Evolutionary conservation across 345 rosid species (phyloP).

Genomic region (Noccaea caerulescens): DNA sequence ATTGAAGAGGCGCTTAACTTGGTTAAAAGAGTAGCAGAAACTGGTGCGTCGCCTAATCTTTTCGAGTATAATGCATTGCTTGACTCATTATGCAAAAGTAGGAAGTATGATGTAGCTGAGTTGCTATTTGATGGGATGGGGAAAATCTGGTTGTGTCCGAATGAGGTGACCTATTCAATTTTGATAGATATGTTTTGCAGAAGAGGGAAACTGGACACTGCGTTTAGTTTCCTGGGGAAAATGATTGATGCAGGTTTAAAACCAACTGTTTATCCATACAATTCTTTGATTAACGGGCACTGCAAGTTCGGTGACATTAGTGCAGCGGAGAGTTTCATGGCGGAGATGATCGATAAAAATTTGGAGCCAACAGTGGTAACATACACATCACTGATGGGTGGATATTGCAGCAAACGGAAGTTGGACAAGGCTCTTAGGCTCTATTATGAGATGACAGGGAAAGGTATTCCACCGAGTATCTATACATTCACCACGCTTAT

Average conservation of each 20-base stretch:
- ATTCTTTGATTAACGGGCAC: slow-evolving; percentile 76
- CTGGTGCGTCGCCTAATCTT: slow-evolving; percentile 62
- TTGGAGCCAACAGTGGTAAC: slow-evolving; percentile 74
- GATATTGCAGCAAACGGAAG: slow-evolving; percentile 69
- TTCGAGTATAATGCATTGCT: slow-evolving; percentile 78
- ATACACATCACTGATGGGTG: slow-evolving; percentile 74
- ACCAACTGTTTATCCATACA: slow-evolving; percentile 71
- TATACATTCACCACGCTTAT: slow-evolving; percentile 77
- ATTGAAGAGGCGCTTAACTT: slow-evolving; percentile 58
- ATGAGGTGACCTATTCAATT: slow-evolving; percentile 74
- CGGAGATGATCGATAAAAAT: slow-evolving; percentile 63
- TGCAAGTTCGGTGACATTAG: slow-evolving; percentile 70
- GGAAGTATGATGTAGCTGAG: slow-evolving; percentile 66
- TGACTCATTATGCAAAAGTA: slow-evolving; percentile 68
- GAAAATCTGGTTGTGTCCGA: slow-evolving; percentile 49
- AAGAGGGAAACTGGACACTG: slow-evolving; percentile 67
- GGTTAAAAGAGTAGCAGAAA: slow-evolving; percentile 54
- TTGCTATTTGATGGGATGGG: slow-evolving; percentile 65
- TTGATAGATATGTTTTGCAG: slow-evolving; percentile 81
- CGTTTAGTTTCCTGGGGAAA: slow-evolving; percentile 54
- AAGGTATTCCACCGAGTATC: slow-evolving; percentile 66
- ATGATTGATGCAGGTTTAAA: slow-evolving; percentile 60
- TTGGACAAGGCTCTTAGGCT: slow-evolving; percentile 64
- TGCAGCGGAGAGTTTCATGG: slow-evolving; percentile 57
- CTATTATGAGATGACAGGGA: slow-evolving; percentile 84